Evolutionary conservation across 2,329 filamentous ascomycete species (phyloP).

Genomic region (Cercospora brassicicola): DNA sequence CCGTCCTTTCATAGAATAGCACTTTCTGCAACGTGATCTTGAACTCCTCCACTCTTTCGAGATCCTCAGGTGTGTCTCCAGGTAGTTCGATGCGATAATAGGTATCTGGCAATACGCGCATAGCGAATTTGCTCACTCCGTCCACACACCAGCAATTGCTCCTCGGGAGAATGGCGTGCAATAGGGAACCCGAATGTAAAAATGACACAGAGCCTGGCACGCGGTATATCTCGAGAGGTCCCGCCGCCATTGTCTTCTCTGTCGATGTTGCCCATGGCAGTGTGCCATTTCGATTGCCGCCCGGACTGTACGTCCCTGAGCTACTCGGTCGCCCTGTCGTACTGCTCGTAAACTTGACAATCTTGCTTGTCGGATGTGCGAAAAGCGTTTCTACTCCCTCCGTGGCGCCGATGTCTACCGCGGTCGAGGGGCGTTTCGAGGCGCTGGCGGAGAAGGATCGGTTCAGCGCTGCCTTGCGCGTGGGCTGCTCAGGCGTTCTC

Average conservation of each 20-base stretch:
- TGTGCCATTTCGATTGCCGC: conserved; percentile 48
- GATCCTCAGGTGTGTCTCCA: conserved; percentile 62
- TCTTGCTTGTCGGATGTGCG: conserved; percentile 69
- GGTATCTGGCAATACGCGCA: conserved; percentile 77
- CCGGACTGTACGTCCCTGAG: conserved; percentile 19
- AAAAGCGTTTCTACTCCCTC: conserved; percentile 68
- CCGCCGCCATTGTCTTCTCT: conserved; percentile 78
- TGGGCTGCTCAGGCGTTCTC: conserved; percentile 33
- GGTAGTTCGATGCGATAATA: conserved; percentile 92
- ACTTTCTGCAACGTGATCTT: conserved; percentile 70
- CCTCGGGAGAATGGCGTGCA: conserved; percentile 83
- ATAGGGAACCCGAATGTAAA: conserved; percentile 76
- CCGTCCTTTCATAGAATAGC: conserved; percentile 81
- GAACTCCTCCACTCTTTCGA: conserved; percentile 63
- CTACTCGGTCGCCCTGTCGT: conserved; percentile 35
- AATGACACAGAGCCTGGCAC: conserved; percentile 85
- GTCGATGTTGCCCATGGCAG: conserved; percentile 73
- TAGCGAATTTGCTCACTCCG: conserved; percentile 78
- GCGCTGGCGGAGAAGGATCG: conserved; percentile 49
- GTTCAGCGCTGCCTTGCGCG: conserved; percentile 34
- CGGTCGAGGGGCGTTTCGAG: conserved; percentile 35
- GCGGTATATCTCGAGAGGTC: conserved; percentile 78
- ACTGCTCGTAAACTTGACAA: conserved; percentile 61
- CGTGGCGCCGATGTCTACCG: conserved; percentile 40
- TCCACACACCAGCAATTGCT: conserved; percentile 95